phyloP scores from a whole-genome alignment of 2,329 filamentous ascomycete genomes.

The Hypomyces perniciosus region DNA sequence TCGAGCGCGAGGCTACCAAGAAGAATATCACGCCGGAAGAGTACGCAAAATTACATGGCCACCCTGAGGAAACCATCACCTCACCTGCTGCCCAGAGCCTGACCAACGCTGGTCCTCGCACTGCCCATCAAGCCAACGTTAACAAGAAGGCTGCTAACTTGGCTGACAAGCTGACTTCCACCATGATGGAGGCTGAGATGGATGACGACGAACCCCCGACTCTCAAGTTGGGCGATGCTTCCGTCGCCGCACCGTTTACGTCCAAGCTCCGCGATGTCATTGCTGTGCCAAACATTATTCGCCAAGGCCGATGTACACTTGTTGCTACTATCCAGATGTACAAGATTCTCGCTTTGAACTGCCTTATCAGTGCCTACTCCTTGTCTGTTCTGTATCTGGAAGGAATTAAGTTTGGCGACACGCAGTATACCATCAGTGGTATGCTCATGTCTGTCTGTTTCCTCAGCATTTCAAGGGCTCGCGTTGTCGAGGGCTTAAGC shows the following conservation, averaged over 20 bases:
- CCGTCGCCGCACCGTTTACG: constrained; percentile 93
- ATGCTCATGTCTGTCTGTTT: constrained; percentile 99
- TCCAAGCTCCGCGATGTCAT: constrained; percentile 96
- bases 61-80: constrained; percentile 56
- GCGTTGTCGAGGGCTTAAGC: constrained; percentile 88
- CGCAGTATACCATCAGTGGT: constrained; percentile 95
- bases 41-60: constrained; percentile 47
- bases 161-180: constrained; percentile 77
- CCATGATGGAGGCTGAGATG: constrained; percentile 85
- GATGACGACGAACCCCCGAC: constrained; percentile 88
- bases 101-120: constrained; percentile 33
- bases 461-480: constrained; percentile 94
- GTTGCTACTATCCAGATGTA: constrained; percentile 99
- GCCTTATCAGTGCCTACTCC: constrained; percentile 95
- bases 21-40: constrained; percentile 64
- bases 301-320: constrained; percentile 93
- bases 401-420: constrained; percentile 98
- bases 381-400: constrained; percentile 93
- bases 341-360: constrained; percentile 97
- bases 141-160: constrained; percentile 69
- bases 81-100: constrained; percentile 59
- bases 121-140: constrained; percentile 50
- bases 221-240: constrained; percentile 95
- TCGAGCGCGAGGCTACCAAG: constrained; percentile 75
- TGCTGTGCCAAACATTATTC: constrained; percentile 96